A percentile compares a stretch with the other conserved stretches of the same genome.
phyloP scores from a whole-genome alignment of 2,329 filamentous ascomycete species.

The Claviceps cyperi region DNA sequence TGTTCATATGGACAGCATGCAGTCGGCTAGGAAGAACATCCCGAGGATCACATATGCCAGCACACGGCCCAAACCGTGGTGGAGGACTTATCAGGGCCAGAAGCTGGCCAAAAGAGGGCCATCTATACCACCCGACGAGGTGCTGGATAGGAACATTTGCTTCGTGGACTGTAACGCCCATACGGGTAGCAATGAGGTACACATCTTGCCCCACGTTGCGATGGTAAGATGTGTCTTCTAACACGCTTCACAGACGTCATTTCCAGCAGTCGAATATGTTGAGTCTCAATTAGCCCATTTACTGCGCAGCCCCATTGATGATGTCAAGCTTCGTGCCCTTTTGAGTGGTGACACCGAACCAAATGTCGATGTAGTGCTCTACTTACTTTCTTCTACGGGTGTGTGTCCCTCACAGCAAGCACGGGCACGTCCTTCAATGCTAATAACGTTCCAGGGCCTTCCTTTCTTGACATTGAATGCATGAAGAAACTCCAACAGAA shows the following conservation, averaged over 20 bases:
- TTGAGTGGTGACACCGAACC: slow-evolving; percentile 70
- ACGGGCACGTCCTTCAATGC: neutral
- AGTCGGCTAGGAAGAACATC: slow-evolving; percentile 13
- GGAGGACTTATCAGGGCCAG: slow-evolving; percentile 74
- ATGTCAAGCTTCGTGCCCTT: slow-evolving; percentile 61
- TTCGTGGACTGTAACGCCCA: slow-evolving; percentile 77
- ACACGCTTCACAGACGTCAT: neutral
- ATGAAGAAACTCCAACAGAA: slow-evolving; percentile 54
- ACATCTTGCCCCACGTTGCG: slow-evolving; percentile 9
- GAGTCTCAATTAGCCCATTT: slow-evolving; percentile 30
- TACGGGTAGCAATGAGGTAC: slow-evolving; percentile 36
- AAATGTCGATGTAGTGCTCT: slow-evolving; percentile 74
- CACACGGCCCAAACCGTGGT: slow-evolving; percentile 71
- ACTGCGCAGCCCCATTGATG: slow-evolving; percentile 41
- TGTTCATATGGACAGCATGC: slow-evolving; percentile 70
- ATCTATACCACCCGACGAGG: slow-evolving; percentile 49
- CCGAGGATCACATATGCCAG: slow-evolving; percentile 63
- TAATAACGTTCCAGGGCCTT: slow-evolving; percentile 17
- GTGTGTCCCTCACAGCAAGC: slow-evolving; percentile 9
- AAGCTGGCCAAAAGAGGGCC: slow-evolving; percentile 43
- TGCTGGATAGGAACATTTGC: slow-evolving; percentile 83
- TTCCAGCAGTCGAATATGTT: slow-evolving; percentile 48
- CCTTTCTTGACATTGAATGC: slow-evolving; percentile 47
- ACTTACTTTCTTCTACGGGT: slow-evolving; percentile 59
- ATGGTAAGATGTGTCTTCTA: neutral